These are phyloP conservation scores for Pelagomonas calceolata DNA, from an alignment of 108 stramenopile genomes.

Conservation along the genomic window DNA sequence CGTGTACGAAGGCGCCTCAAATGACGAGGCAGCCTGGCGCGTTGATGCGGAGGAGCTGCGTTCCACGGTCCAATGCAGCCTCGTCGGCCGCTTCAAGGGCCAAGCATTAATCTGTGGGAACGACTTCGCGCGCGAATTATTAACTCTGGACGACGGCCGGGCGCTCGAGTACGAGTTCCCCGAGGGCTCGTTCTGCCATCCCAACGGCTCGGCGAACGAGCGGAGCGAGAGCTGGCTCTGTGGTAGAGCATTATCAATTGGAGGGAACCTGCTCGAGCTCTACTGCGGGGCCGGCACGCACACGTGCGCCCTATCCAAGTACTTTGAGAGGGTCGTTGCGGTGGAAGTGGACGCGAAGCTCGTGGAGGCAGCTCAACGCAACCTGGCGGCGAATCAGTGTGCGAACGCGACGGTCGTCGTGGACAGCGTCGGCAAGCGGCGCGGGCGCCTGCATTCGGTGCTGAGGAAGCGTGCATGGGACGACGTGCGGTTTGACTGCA, in stretches of 20 bases:
- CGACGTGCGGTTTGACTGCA: background rate
- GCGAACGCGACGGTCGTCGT: no score
- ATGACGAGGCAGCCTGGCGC: no score
- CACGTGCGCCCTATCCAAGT: slow-evolving; percentile 4
- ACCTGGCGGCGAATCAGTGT: background rate
- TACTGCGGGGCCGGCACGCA: slow-evolving; percentile 13
- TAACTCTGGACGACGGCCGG: background rate
- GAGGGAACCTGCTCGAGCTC: slow-evolving; percentile 7
- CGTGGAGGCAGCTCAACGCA: background rate
- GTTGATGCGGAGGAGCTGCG: no score
- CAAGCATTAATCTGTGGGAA: no score
- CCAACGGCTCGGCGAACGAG: background rate
- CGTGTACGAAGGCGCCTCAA: no score
- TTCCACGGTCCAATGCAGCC: no score
- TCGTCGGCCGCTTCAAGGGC: no score
- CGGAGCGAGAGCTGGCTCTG: background rate
- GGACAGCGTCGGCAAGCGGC: no score
- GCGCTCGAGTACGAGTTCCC: background rate
- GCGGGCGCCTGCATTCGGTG: no score
- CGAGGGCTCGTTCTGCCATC: background rate
- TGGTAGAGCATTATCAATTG: background rate
- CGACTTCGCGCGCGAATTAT: background rate
- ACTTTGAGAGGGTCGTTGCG: background rate
- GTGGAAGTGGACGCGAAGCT: slow-evolving; percentile 6
- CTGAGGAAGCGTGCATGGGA: no score